These are phyloP conservation scores for Lodderomyces jiufengensis DNA, from an alignment of 1,139 yeast species.

Conservation along the genomic window DNA sequence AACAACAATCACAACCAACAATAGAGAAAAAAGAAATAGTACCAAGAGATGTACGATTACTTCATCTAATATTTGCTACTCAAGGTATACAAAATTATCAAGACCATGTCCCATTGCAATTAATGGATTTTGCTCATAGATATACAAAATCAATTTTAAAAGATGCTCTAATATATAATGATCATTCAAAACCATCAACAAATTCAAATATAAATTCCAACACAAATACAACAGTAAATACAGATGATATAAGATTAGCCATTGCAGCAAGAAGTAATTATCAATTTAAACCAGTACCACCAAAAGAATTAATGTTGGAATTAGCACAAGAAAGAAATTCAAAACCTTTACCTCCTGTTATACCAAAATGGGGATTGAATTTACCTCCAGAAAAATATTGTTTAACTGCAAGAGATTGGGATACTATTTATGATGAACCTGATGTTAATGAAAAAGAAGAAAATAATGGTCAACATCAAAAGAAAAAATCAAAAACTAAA, in stretches of 20 bases:
- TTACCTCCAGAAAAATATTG: conserved; percentile 98
- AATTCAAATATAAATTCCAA: conserved; percentile 32
- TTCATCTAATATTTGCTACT: conserved; percentile 88
- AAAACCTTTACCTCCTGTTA: conserved; percentile 85
- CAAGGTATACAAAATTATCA: conserved; percentile 91
- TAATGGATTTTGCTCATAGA: conserved; percentile 93
- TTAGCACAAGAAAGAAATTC: conserved; percentile 90
- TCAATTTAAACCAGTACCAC: conserved; percentile 94
- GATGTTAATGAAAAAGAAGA: conserved; percentile 20
- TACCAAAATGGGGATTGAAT: conserved; percentile 89
- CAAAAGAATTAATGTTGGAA: conserved; percentile 85
- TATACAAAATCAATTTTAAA: conserved; percentile 83
- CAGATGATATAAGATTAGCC: conserved; percentile 89
- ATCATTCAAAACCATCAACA: conserved; percentile 57
- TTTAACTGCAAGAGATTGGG: conserved; percentile 79
- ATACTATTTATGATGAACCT: conserved; percentile 35
- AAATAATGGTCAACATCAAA: conserved; percentile 5
- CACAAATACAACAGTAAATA: conserved; percentile 54
- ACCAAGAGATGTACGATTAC: conserved; percentile 88
- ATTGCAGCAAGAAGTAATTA: conserved; percentile 91
- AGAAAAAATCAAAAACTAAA: conserved; percentile 9
- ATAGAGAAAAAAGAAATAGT: conserved; percentile 26
- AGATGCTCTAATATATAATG: conserved; percentile 86
- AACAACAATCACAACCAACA: conserved; percentile 6
- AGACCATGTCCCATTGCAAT: conserved; percentile 90